Conservation (phyloP, 805 yeast species). For the Yarrowia bubula region DNA sequence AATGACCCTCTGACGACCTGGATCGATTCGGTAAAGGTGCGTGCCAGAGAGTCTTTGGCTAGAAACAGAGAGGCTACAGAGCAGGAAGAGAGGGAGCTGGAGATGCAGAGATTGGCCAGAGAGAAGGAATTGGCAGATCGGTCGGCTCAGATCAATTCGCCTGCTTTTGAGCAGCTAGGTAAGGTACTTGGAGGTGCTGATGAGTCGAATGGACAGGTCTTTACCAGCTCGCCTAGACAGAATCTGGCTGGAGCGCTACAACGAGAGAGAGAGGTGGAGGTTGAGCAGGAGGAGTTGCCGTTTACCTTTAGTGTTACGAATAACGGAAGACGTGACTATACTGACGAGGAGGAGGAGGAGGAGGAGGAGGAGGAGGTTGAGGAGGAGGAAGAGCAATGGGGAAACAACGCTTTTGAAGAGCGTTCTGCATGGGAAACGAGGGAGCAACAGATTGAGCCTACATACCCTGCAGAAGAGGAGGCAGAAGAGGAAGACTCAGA, state of each 20-base stretch:
- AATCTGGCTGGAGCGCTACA: conserved; percentile 9
- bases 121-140: conserved; percentile 17
- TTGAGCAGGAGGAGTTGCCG: neutral
- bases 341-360: neutral
- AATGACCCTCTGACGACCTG: conserved; percentile 25
- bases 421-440: too few species aligned
- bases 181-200: neutral
- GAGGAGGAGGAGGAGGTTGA: neutral
- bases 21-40: neutral
- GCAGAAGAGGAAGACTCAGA: conserved; percentile 1
- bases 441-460: too few species aligned
- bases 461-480: neutral
- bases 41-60: conserved; percentile 26
- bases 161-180: conserved; percentile 29
- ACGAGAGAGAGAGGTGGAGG: neutral
- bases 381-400: neutral
- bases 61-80: conserved; percentile 28
- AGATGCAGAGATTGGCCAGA: conserved; percentile 18
- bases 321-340: neutral
- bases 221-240: neutral
- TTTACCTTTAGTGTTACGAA: neutral
- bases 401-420: too few species aligned
- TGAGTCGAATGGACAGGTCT: neutral
- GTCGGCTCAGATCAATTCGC: neutral
- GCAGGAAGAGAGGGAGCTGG: conserved; percentile 28